These are phyloP conservation scores for Mycena vulgaris DNA, from an alignment of 768 basidiomycete species.

Conservation along the genomic window DNA sequence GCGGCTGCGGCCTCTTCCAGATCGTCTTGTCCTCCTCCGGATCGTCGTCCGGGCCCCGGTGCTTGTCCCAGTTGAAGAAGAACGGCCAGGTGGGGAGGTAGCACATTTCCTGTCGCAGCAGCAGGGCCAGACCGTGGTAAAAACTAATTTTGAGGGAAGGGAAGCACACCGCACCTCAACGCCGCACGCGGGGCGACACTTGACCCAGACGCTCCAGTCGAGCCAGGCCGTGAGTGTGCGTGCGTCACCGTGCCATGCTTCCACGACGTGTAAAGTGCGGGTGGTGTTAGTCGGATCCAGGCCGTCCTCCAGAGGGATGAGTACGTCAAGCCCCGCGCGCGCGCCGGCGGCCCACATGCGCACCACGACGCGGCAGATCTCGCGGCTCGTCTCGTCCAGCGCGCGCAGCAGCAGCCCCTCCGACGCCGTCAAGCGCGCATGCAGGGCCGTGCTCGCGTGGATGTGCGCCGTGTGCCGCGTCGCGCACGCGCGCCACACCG, in stretches of 20 bases:
- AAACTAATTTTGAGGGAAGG: not conserved
- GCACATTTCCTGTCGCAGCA: conserved; percentile 19
- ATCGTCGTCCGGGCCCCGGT: too few species aligned
- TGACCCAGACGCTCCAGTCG: conserved; percentile 32
- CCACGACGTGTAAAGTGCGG: not conserved
- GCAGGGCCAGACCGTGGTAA: too few species aligned
- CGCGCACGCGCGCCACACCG: conserved; percentile 24
- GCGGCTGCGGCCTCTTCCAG: conserved; percentile 23
- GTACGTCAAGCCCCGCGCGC: conserved; percentile 11
- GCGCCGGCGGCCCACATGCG: conserved; percentile 26
- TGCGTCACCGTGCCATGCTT: not conserved
- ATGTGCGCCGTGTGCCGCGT: conserved; percentile 16
- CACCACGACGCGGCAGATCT: conserved; percentile 30
- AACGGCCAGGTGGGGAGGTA: conserved; percentile 31
- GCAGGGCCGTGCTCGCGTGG: not conserved
- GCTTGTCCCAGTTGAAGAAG: too few species aligned
- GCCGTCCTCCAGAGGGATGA: conserved; percentile 4
- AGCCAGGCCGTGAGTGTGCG: conserved; percentile 22
- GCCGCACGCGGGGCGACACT: conserved; percentile 19
- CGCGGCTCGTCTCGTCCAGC: conserved; percentile 20
- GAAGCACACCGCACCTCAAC: conserved; percentile 17
- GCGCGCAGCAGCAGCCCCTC: conserved; percentile 13
- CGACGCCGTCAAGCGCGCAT: conserved; percentile 13
- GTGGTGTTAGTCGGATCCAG: too few species aligned
- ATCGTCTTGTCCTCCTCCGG: conserved; percentile 12